These are phyloP conservation scores for Xylariaceae sp. DNA, from an alignment of 2,329 filamentous ascomycete species.

Conservation along the genomic window DNA sequence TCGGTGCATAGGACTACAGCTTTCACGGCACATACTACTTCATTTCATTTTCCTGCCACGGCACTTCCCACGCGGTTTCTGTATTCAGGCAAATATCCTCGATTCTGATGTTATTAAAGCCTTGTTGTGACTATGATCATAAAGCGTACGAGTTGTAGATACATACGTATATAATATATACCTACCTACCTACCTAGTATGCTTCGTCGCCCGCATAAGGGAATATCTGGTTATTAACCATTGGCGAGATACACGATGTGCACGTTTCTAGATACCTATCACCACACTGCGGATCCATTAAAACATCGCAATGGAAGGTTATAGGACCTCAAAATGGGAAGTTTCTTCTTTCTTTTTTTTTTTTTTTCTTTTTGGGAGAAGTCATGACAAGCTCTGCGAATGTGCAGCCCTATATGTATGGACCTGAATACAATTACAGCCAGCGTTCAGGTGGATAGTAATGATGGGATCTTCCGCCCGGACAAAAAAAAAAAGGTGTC, in stretches of 20 bases:
- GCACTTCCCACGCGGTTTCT: background rate
- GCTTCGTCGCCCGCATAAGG: too few relatives aligned
- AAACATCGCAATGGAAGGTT: too few relatives aligned
- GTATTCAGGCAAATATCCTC: background rate
- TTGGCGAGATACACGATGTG: too few relatives aligned
- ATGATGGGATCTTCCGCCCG: background rate
- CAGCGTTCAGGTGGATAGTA: background rate
- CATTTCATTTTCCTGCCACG: background rate
- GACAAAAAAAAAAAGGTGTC: background rate
- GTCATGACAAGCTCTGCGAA: background rate
- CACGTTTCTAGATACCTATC: too few relatives aligned
- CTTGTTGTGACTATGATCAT: background rate
- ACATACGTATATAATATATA: background rate
- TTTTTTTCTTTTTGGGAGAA: background rate
- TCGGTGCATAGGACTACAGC: conserved; percentile 29
- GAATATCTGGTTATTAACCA: too few relatives aligned
- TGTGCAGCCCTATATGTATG: background rate
- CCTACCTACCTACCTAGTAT: too few relatives aligned
- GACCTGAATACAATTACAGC: background rate
- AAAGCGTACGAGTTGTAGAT: background rate
- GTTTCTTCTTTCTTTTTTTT: background rate
- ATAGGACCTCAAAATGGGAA: background rate
- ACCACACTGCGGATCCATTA: too few relatives aligned
- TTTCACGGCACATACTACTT: background rate
- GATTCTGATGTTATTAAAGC: background rate